Evolutionary conservation across 2,329 filamentous ascomycete genomes (phyloP).

Genomic region (Fusarium buharicum): DNA sequence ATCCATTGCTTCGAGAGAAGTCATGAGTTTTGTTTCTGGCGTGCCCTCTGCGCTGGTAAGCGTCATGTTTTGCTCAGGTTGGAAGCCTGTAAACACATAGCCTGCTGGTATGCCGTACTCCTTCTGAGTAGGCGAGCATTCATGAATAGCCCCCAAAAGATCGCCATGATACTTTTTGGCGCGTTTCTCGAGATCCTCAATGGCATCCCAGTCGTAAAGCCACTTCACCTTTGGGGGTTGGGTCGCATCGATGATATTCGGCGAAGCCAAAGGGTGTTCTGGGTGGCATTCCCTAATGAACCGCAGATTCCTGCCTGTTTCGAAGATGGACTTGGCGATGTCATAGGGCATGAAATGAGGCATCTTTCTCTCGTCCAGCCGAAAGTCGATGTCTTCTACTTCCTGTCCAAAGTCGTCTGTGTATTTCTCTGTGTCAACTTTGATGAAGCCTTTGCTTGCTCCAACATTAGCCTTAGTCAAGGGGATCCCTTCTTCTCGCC

Average conservation of each 20-base stretch:
- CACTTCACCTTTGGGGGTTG: conserved; percentile 70
- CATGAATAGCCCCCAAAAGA: conserved; percentile 42
- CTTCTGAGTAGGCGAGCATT: neutral
- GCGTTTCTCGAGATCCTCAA: conserved; percentile 70
- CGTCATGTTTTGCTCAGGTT: conserved; percentile 43
- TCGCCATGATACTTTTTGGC: conserved; percentile 56
- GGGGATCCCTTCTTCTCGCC: conserved; percentile 65
- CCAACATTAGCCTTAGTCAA: conserved; percentile 60
- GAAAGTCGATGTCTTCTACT: conserved; percentile 67
- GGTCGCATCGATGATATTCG: conserved; percentile 57
- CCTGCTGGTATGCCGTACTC: neutral
- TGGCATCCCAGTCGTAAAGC: conserved; percentile 77
- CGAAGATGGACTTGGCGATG: conserved; percentile 77
- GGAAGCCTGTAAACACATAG: neutral
- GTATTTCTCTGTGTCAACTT: conserved; percentile 63
- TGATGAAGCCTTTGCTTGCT: conserved; percentile 68
- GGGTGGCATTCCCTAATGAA: conserved; percentile 77
- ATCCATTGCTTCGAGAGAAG: conserved; percentile 28
- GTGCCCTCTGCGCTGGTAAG: conserved; percentile 58
- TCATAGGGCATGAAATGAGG: conserved; percentile 78
- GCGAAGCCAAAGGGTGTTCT: conserved; percentile 72
- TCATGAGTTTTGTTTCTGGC: conserved; percentile 45
- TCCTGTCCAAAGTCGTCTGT: conserved; percentile 69
- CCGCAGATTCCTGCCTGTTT: conserved; percentile 79
- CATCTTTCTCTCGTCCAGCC: conserved; percentile 72